Base-by-base conservation (phyloP, 805 yeast species). In the Nakazawaea sp. region DNA sequence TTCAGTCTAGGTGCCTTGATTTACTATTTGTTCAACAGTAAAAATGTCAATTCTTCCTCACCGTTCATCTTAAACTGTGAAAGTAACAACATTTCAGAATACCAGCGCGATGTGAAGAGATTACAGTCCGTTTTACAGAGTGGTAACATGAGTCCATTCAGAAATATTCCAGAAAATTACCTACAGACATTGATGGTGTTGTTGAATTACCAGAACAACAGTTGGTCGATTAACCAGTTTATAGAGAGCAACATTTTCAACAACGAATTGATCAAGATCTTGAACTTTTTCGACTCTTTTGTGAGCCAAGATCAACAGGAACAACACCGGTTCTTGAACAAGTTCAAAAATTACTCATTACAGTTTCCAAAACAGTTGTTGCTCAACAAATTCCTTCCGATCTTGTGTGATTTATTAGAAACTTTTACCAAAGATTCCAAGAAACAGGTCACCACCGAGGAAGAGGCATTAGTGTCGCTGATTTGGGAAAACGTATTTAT, bases 1-100 rank as follows among this genome's bases (percentile, higher is more conserved):
- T 92, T 89, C 68, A 76, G 96, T 0, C 51, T 92, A 9, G 97
- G 95, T 1, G 70, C 85, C 46, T 53, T 92, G 40, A 76, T 88
- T 3, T 81, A 70, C 52, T 79, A 75, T 45, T 56, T 89, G 3
- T 89, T 84, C 57, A 73, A 76, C 45, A 51, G 52, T 1, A 41
- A 37, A 20, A 31, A 37, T 3, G 39, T 27, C 13, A 33, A 28
- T n/a, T 44, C 55, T 18, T 68, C 70, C 10, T 72, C 72, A 13
- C 58, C 64, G 5, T 65, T 68, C 2, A 30, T 83, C 23, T 47
- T 74, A 5, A 58, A 68, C 12, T 66, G 80, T 34, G 47, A 42
- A 15, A 32, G 23, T 17, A 67, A 71, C 25, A 74, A 73, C 49
- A 70, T 82, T 10, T 49, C 71, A 4, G 72, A 68, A 25, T 81